phyloP scores from a whole-genome alignment of 495 filamentous ascomycete species.

The Clavariopsis aquatica region DNA sequence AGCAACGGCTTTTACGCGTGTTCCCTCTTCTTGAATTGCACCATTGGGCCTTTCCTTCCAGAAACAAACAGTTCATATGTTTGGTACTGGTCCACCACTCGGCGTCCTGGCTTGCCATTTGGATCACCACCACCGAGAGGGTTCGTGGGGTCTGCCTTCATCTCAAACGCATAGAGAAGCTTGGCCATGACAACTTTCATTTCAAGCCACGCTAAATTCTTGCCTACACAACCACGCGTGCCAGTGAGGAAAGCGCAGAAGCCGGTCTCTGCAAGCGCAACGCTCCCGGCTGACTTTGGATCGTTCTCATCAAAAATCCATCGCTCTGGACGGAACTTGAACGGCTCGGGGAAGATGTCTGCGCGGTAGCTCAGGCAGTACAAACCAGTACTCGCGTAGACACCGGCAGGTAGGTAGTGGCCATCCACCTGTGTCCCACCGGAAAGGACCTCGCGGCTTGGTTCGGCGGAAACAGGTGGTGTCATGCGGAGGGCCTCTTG shows the following conservation, averaged over 20 bases:
- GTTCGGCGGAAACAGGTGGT: background rate
- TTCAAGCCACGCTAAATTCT: slow-evolving; percentile 10
- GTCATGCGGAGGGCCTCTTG: slow-evolving; percentile 23
- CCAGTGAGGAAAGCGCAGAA: slow-evolving; percentile 10
- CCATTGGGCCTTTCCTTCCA: slow-evolving; percentile 7
- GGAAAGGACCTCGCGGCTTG: slow-evolving; percentile 8
- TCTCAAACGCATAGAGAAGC: slow-evolving; percentile 12
- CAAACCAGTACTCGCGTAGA: background rate
- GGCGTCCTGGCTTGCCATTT: slow-evolving; percentile 3
- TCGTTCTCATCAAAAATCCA: slow-evolving; percentile 18
- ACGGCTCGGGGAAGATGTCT: slow-evolving; percentile 13
- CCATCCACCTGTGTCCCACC: slow-evolving; percentile 9
- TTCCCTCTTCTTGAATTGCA: background rate
- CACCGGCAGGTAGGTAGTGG: slow-evolving; percentile 2
- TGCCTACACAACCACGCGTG: slow-evolving; percentile 7
- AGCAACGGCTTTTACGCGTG: background rate
- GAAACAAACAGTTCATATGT: slow-evolving; percentile 11
- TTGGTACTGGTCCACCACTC: slow-evolving; percentile 10
- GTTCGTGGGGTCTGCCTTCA: background rate
- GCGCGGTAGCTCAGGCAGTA: slow-evolving; percentile 13
- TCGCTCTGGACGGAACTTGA: slow-evolving; percentile 20
- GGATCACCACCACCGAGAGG: background rate
- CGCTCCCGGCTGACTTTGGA: slow-evolving; percentile 1
- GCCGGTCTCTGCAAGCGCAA: background rate
- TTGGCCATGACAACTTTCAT: slow-evolving; percentile 13